phyloP scores from a whole-genome alignment of 2,329 filamentous ascomycete species.

The Plectosphaerella cucumerina region DNA sequence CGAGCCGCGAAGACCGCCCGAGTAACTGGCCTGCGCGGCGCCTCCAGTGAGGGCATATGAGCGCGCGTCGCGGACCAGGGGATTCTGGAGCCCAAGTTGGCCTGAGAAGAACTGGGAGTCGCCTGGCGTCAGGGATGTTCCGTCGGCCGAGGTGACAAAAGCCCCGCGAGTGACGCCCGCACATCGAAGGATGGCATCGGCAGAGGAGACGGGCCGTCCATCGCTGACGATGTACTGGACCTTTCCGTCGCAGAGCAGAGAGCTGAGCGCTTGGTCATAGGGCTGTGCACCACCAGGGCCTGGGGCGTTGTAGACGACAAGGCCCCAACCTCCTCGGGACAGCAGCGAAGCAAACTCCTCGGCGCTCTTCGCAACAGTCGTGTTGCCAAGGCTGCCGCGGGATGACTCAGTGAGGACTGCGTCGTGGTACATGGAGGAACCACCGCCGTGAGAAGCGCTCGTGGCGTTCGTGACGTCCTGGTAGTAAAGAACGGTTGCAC shows the following conservation, averaged over 20 bases:
- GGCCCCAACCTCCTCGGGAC: neutral
- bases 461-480: neutral
- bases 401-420: neutral
- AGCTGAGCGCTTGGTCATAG: neutral
- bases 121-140: neutral
- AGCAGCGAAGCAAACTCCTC: neutral
- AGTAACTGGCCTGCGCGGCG: neutral
- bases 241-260: neutral
- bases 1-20: neutral
- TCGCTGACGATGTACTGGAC: neutral
- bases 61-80: neutral
- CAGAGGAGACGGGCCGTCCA: neutral
- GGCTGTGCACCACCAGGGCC: neutral
- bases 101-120: neutral
- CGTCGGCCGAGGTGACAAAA: neutral
- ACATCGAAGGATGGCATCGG: neutral
- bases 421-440: neutral
- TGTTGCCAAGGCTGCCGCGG: neutral
- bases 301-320: neutral
- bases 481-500: neutral
- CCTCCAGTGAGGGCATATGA: neutral
- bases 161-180: neutral
- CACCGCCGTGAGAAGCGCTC: neutral
- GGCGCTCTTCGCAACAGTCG: neutral
- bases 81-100: neutral